phyloP scores from a whole-genome alignment of 305 asterid genomes.

The Petunia hybrid region DNA sequence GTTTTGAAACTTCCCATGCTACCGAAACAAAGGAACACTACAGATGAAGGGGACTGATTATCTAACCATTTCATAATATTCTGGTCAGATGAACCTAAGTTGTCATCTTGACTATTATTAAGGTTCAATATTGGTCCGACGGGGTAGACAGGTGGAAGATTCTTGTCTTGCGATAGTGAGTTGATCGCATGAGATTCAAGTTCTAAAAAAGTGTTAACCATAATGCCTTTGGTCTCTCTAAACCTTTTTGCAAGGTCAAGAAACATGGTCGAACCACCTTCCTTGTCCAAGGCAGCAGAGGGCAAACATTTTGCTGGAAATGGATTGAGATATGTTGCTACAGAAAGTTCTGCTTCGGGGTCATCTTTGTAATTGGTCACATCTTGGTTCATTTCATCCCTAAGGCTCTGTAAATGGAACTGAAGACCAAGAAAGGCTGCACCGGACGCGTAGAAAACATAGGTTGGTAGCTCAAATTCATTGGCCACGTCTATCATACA shows the following conservation, averaged over 20 bases:
- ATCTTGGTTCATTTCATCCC: background rate
- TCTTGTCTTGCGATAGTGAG: constrained; percentile 25
- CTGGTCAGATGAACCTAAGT: background rate
- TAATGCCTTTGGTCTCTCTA: constrained; percentile 37
- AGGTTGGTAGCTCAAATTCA: background rate
- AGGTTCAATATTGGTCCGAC: constrained; percentile 49
- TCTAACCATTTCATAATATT: constrained; percentile 43
- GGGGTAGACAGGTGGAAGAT: constrained; percentile 47
- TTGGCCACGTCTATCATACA: background rate
- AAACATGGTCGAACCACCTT: constrained; percentile 35
- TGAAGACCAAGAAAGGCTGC: background rate
- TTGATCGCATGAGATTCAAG: constrained; percentile 40
- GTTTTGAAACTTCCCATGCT: constrained; percentile 39
- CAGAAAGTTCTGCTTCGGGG: constrained; percentile 35
- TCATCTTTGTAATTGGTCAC: background rate
- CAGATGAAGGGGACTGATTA: constrained; percentile 48
- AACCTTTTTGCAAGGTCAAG: constrained; percentile 30
- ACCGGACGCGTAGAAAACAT: background rate
- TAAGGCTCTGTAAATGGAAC: background rate
- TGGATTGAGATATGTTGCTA: constrained; percentile 32
- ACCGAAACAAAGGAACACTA: constrained; percentile 59
- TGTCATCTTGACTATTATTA: background rate
- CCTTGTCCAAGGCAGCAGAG: constrained; percentile 32
- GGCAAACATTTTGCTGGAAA: constrained; percentile 52
- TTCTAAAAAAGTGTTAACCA: constrained; percentile 28